Evolutionary conservation across 73 alveolate species (phyloP), one percentile per base, ranked within the genome.

Genomic region (Paramecium biaurelia): DNA sequence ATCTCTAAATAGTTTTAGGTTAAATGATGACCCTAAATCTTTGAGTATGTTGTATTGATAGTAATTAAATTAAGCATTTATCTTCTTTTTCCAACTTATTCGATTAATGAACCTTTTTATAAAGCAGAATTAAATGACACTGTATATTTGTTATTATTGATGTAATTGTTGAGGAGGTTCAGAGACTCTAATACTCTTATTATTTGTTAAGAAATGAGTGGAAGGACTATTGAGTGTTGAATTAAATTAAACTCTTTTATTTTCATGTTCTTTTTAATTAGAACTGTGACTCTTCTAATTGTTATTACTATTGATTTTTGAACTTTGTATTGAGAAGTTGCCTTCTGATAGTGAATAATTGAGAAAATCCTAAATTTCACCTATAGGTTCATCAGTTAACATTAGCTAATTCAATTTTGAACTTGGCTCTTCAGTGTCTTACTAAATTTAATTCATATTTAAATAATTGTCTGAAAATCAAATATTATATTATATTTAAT

Each of bases 341-440:
- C 53, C 90, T 37, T 79, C 72, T 41, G 90, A 79, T 79, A 79
- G 12, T 3, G 90, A 79, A 47, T 79, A 79, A 79, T 79, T 45
- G 18, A 79, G 45, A 79, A 79, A 79, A 43, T 79, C 90, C 21
- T 63, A 18, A 63, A 63, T 63, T 32, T 63, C 84, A 26, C 84
- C 84, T 23, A 63, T 63, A 26, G 84, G 84, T 63, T 63, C 84
- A 26, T 63, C 84, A 63, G 84, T 63, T 11, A 63, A 32, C 47
- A 63, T 63, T 63, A 63, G 9, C 47, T 63, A 63, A 63, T 63
- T 63, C 45, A 63, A 63, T 63, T 63, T 63, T 63, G 84, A 63
- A 63, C 41, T 26, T 63, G 84, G 84, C 53, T 63, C 84, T 63
- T 63, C 84, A 63, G 84, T 63, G 49, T 63, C 84, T 63, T 63